These are phyloP conservation scores for Fusarium ramigenum DNA, from an alignment of 2,329 filamentous ascomycete species.

Conservation along the genomic window DNA sequence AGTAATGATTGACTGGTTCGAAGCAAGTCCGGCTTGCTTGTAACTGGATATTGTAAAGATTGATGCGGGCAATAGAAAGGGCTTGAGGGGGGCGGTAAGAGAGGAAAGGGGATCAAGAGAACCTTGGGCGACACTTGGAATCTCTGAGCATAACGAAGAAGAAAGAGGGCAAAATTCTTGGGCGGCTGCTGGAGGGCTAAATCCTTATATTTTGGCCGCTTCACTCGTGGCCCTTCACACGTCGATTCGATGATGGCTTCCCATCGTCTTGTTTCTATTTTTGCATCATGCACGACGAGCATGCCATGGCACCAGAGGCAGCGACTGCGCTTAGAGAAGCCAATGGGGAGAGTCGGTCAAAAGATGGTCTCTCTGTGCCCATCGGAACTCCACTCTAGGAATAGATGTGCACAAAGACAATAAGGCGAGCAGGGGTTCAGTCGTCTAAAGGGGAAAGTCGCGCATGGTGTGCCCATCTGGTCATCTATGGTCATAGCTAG, in stretches of 20 bases:
- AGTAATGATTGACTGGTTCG: slow-evolving; percentile 61
- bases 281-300: slow-evolving; percentile 46
- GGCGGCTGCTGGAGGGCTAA: slow-evolving; percentile 56
- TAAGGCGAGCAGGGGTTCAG: slow-evolving; percentile 29
- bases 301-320: slow-evolving; percentile 43
- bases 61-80: slow-evolving; percentile 40
- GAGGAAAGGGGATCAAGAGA: slow-evolving; percentile 51
- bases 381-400: slow-evolving; percentile 42
- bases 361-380: slow-evolving; percentile 39
- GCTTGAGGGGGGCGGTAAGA: slow-evolving; percentile 48
- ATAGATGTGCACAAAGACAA: slow-evolving; percentile 44
- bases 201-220: slow-evolving; percentile 68
- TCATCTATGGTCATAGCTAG: slow-evolving; percentile 33
- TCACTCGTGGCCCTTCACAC: slow-evolving; percentile 50
- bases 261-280: slow-evolving; percentile 50
- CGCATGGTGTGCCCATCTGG: slow-evolving; percentile 45
- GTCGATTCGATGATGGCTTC: slow-evolving; percentile 43
- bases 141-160: slow-evolving; percentile 53
- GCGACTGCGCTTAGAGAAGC: slow-evolving; percentile 58
- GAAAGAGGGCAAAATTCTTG: slow-evolving; percentile 54
- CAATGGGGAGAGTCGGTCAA: slow-evolving; percentile 52
- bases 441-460: slow-evolving; percentile 44
- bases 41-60: slow-evolving; percentile 49
- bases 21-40: slow-evolving; percentile 71
- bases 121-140: slow-evolving; percentile 61